Percentiles rank a stretch among this genome's conserved stretches.
phyloP scores from a whole-genome alignment of 768 basidiomycete species.

The Brasilioporus rufonigricans region DNA sequence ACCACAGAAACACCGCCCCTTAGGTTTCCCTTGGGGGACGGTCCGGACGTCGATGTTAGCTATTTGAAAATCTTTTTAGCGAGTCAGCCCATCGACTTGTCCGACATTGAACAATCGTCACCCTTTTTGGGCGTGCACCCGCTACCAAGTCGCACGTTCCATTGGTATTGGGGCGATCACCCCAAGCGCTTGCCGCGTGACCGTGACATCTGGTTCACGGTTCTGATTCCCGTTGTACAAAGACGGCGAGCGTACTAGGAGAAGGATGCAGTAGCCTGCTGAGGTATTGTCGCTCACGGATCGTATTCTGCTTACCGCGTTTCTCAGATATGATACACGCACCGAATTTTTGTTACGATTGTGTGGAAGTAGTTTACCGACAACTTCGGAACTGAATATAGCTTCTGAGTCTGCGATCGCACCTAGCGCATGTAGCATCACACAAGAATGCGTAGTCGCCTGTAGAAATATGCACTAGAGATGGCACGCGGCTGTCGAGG shows the following conservation, averaged over 20 bases:
- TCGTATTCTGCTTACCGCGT: not conserved
- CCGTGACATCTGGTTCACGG: constrained; percentile 15
- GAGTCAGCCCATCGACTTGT: constrained; percentile 35
- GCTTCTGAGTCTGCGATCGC: too few relatives aligned
- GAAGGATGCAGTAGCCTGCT: not conserved
- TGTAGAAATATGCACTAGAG: too few relatives aligned
- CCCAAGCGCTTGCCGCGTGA: too few relatives aligned
- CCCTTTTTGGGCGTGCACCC: constrained; percentile 25
- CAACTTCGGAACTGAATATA: too few relatives aligned
- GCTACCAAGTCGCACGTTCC: too few relatives aligned
- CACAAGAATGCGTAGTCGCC: too few relatives aligned
- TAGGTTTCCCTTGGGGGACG: constrained; percentile 30
- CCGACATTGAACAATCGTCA: constrained; percentile 32
- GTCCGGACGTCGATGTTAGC: constrained; percentile 37
- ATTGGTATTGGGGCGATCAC: too few relatives aligned
- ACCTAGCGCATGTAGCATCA: too few relatives aligned
- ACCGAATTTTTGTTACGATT: too few relatives aligned
- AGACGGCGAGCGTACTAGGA: not conserved
- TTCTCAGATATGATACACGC: too few relatives aligned
- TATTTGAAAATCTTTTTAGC: constrained; percentile 45
- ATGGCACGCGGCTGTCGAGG: too few relatives aligned
- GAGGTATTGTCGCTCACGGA: not conserved
- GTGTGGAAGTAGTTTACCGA: too few relatives aligned
- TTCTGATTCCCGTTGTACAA: constrained; percentile 9
- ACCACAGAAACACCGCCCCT: constrained; percentile 33